phyloP scores from a whole-genome alignment of 805 yeast genomes.

The Schizosaccharomyces osmophilus region DNA sequence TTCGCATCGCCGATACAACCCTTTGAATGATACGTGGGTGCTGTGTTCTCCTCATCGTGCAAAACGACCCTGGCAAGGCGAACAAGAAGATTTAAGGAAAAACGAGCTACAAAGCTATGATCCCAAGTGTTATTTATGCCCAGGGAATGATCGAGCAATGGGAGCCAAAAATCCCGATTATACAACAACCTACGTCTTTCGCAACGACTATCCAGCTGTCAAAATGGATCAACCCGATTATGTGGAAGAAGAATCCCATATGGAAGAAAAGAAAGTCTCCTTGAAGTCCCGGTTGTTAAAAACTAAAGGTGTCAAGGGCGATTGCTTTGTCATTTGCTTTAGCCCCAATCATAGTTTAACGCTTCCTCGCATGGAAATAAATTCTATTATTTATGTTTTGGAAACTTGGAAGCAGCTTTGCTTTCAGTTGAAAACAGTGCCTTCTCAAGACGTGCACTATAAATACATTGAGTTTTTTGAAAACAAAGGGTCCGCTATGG shows the following conservation, averaged over 20 bases:
- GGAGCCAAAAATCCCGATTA: conserved; percentile 37
- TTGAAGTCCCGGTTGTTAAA: conserved; percentile 19
- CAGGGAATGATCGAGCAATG: conserved; percentile 41
- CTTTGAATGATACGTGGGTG: conserved; percentile 42
- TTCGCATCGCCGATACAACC: conserved; percentile 48
- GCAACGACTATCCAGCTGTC: conserved; percentile 52
- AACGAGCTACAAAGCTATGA: conserved; percentile 30
- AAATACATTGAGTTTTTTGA: conserved; percentile 46
- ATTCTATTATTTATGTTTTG: conserved; percentile 25
- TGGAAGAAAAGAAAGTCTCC: conserved; percentile 5
- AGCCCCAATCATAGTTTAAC: conserved; percentile 37
- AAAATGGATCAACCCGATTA: conserved; percentile 29
- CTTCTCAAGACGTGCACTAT: conserved; percentile 18
- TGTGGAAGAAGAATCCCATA: not conserved
- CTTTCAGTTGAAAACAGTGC: conserved; percentile 19
- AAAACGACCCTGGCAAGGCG: conserved; percentile 64
- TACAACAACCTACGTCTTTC: conserved; percentile 31
- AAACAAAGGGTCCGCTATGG: conserved; percentile 60
- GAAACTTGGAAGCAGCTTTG: conserved; percentile 36
- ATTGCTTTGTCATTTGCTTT: conserved; percentile 49
- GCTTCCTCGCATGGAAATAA: conserved; percentile 24
- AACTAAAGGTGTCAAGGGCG: conserved; percentile 37
- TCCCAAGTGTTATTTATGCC: conserved; percentile 45
- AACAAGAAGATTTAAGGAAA: conserved; percentile 26
- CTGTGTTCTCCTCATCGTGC: conserved; percentile 56